Evolutionary conservation across 352 stramenopile species (phyloP).

Genomic region (Peronospora farinosa): DNA sequence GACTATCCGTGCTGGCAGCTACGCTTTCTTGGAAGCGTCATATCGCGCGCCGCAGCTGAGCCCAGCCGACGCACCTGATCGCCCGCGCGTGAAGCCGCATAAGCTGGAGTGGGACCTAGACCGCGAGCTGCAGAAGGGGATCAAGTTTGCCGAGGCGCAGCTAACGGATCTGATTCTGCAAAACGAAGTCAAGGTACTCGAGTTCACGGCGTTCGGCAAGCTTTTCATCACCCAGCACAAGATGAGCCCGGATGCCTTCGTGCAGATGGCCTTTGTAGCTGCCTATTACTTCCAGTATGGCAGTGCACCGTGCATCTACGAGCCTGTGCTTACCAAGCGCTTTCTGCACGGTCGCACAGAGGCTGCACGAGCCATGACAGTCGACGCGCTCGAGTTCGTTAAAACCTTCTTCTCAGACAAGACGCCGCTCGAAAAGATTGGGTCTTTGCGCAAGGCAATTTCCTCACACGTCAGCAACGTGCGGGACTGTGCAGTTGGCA

Average conservation of each 20-base stretch:
- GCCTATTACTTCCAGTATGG: constrained; percentile 93
- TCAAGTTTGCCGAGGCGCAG: constrained; percentile 90
- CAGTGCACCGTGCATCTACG: constrained; percentile 85
- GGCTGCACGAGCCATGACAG: constrained; percentile 89
- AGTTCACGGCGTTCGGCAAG: constrained; percentile 91
- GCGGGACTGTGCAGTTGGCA: constrained; percentile 82
- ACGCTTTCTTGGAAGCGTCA: constrained; percentile 68
- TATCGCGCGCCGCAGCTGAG: constrained; percentile 63
- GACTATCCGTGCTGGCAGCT: constrained; percentile 84
- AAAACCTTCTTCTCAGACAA: constrained; percentile 82
- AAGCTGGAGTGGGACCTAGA: constrained; percentile 90
- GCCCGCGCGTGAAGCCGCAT: constrained; percentile 66
- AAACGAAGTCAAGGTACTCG: constrained; percentile 90
- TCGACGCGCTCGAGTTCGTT: constrained; percentile 83
- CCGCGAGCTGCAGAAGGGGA: constrained; percentile 74
- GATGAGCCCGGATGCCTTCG: constrained; percentile 92
- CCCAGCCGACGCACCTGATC: constrained; percentile 27
- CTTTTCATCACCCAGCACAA: constrained; percentile 88
- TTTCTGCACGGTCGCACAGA: constrained; percentile 94
- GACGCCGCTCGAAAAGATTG: constrained; percentile 85
- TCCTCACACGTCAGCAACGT: constrained; percentile 85
- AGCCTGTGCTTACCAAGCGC: constrained; percentile 92
- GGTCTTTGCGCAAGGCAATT: constrained; percentile 81
- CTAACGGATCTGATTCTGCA: constrained; percentile 92
- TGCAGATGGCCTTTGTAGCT: constrained; percentile 93